Evolutionary conservation across 371 early-diverging fungal species (phyloP).

Genomic region (Ordospora pajunii): DNA sequence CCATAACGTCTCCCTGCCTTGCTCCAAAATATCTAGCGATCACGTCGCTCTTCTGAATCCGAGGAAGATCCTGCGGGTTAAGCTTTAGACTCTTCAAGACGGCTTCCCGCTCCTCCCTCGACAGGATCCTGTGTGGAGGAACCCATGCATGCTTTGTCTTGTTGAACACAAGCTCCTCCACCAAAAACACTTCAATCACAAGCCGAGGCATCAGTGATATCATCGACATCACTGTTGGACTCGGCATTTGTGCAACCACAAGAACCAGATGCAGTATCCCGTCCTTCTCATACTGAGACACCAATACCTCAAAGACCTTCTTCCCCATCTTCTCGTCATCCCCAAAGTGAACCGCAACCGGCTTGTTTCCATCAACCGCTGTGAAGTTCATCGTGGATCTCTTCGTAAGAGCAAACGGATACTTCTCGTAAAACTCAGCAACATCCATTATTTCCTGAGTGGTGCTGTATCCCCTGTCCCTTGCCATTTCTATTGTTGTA

Average conservation of each 20-base stretch:
- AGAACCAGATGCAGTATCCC: constrained; percentile 54
- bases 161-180: constrained; percentile 86
- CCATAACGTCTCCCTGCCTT: constrained; percentile 84
- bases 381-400: constrained; percentile 41
- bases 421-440: constrained; percentile 23
- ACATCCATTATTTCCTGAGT: constrained; percentile 19
- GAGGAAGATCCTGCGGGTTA: constrained; percentile 84
- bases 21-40: constrained; percentile 91
- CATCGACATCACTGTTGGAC: constrained; percentile 40
- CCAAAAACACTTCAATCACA: constrained; percentile 79
- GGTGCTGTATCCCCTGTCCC: constrained; percentile 48
- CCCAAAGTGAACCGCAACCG: constrained; percentile 54
- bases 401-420: constrained; percentile 36
- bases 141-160: constrained; percentile 90
- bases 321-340: constrained; percentile 55
- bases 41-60: constrained; percentile 79
- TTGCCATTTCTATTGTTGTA: constrained; percentile 57
- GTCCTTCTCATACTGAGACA: constrained; percentile 43
- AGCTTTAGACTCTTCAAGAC: constrained; percentile 77
- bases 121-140: constrained; percentile 80
- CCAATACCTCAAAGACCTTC: constrained; percentile 48
- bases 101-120: constrained; percentile 75
- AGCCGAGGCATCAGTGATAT: constrained; percentile 64
- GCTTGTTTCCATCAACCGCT: constrained; percentile 12
- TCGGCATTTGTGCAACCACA: constrained; percentile 43